Evolutionary conservation across 2,329 filamentous ascomycete species (phyloP).

Genomic region (Peltaster fructicola): DNA sequence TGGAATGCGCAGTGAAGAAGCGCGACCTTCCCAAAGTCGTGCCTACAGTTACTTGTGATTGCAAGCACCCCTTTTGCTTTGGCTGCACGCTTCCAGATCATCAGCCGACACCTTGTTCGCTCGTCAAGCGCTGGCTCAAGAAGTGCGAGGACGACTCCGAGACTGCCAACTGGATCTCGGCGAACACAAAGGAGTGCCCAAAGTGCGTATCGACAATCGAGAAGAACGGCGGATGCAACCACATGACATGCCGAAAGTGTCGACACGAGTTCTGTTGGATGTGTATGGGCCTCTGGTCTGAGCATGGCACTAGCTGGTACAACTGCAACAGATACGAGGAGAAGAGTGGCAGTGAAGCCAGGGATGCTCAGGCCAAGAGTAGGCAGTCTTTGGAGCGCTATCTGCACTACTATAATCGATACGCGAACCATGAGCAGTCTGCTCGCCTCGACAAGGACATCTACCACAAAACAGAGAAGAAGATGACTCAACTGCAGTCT

Average conservation of each 20-base stretch:
- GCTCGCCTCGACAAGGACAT: slow-evolving; percentile 94
- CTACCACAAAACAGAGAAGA: slow-evolving; percentile 91
- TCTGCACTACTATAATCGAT: slow-evolving; percentile 96
- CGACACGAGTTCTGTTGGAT: slow-evolving; percentile 99
- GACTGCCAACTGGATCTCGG: slow-evolving; percentile 98
- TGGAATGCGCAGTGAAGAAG: slow-evolving; percentile 77
- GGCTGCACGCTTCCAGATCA: slow-evolving; percentile 82
- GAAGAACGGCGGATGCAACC: slow-evolving; percentile 96
- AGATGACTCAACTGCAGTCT: slow-evolving; percentile 92
- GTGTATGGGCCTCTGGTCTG: slow-evolving; percentile 98
- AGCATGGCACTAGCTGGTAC: slow-evolving; percentile 98
- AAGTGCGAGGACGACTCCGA: slow-evolving; percentile 98
- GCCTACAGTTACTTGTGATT: slow-evolving; percentile 73
- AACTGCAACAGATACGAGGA: slow-evolving; percentile 97
- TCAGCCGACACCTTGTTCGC: slow-evolving; percentile 74
- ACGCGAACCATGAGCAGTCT: slow-evolving; percentile 96
- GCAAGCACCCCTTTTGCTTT: slow-evolving; percentile 83
- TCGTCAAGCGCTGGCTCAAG: slow-evolving; percentile 92
- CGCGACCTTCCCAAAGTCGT: slow-evolving; percentile 73
- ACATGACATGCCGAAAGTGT: slow-evolving; percentile 95
- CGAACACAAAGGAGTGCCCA: slow-evolving; percentile 95
- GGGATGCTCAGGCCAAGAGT: slow-evolving; percentile 81
- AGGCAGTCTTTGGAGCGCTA: slow-evolving; percentile 88
- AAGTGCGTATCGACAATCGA: slow-evolving; percentile 95
- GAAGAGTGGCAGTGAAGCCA: slow-evolving; percentile 77